These are phyloP conservation scores for Tricholoma sp. DNA, from an alignment of 768 basidiomycete genomes.

Conservation along the genomic window DNA sequence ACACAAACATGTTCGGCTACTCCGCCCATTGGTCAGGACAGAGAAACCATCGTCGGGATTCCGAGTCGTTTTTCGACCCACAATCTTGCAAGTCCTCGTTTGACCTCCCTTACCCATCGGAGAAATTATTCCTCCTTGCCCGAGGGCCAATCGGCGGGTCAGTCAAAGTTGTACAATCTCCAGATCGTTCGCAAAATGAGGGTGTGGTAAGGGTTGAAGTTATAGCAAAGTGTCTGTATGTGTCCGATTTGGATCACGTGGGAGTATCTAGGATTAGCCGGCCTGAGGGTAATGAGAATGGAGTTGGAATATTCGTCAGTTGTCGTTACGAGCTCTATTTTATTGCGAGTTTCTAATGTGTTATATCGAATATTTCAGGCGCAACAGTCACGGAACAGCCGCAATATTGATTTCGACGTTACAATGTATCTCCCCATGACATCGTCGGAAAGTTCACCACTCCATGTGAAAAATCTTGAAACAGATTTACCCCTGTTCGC, in stretches of 20 bases:
- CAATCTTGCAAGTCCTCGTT: constrained; percentile 21
- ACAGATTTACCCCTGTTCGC: constrained; percentile 36
- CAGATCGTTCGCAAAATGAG: not conserved
- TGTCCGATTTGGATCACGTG: not conserved
- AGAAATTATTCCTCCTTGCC: not conserved
- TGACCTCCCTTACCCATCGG: constrained; percentile 14
- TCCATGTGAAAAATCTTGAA: constrained; percentile 35
- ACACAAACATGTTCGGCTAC: not conserved
- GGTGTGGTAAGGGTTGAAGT: not conserved
- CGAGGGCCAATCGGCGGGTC: not conserved
- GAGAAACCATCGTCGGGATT: not conserved
- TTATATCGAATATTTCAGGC: not conserved
- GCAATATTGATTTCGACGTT: not conserved
- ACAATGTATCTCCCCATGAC: not conserved
- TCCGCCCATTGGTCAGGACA: not conserved
- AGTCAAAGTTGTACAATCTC: not conserved
- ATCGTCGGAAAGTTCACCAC: not conserved
- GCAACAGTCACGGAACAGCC: constrained; percentile 20
- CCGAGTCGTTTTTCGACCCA: not conserved
- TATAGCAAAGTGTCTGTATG: not conserved
- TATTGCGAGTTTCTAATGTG: not conserved
- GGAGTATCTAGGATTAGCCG: not conserved
- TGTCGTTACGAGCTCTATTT: not conserved
- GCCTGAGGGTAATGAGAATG: not conserved
- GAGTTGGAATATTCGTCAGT: not conserved